Conservation (phyloP, 2,329 filamentous ascomycete species). For the Aspergillus aculeatus region DNA sequence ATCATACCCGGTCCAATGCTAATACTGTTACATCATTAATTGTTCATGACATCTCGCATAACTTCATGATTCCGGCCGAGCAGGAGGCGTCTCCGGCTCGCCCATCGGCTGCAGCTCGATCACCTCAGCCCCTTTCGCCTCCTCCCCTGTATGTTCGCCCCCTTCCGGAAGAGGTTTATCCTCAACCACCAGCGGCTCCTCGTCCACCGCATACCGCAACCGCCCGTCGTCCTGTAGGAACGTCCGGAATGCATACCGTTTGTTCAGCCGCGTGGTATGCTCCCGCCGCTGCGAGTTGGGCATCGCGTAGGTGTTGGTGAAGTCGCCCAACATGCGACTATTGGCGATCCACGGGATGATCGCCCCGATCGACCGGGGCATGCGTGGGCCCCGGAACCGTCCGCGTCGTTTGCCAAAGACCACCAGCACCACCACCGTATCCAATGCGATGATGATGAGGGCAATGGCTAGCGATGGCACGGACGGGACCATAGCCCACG, state of each 20-base stretch:
- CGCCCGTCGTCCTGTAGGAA: constrained; percentile 29
- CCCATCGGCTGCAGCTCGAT: constrained; percentile 16
- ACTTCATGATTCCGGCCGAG: constrained; percentile 15
- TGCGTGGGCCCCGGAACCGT: constrained; percentile 33
- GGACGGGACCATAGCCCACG: constrained; percentile 33
- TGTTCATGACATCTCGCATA: constrained; percentile 15
- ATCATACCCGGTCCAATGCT: not conserved
- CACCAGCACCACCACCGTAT: constrained; percentile 32
- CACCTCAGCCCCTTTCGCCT: constrained; percentile 13
- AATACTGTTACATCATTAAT: constrained; percentile 10
- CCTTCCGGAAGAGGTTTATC: not conserved
- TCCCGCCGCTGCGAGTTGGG: constrained; percentile 27
- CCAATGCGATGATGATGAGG: constrained; percentile 31
- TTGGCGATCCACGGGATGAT: constrained; percentile 37
- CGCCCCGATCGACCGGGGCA: constrained; percentile 35
- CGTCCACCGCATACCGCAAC: constrained; percentile 35
- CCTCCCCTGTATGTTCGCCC: not conserved
- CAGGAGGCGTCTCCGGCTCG: not conserved
- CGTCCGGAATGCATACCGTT: constrained; percentile 34
- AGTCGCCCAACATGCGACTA: constrained; percentile 34
- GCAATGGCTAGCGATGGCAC: constrained; percentile 29
- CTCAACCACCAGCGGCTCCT: constrained; percentile 21
- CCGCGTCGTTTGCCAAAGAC: constrained; percentile 35
- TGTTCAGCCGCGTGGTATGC: constrained; percentile 27
- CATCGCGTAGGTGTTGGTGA: constrained; percentile 31